Evolutionary conservation across 2,329 filamentous ascomycete species (phyloP), one percentile per base, ranked within the genome.

Genomic region (Bisporella sp.): DNA sequence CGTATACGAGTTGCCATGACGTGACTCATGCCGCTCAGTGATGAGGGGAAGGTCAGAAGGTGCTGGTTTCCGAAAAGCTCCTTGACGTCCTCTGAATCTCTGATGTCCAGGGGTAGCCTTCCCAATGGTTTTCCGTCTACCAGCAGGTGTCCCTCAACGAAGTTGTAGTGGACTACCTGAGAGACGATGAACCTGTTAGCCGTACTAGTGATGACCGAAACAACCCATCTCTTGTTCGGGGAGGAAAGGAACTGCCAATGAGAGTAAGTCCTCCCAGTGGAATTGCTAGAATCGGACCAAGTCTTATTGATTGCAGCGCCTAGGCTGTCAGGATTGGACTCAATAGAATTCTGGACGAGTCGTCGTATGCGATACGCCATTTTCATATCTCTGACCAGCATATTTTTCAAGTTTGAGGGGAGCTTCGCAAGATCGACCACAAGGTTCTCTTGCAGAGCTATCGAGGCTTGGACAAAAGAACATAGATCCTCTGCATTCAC

Each of bases 41-140:
- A 50, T 0, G 82, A 85, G 0, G 81, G 75, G 21, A 64, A 77
- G 0, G 74, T 76, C 1, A 73, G 69, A 0, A 84, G 69, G 30
- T 69, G 68, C 11, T 76, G 72, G 1, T 72, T 64, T 0, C 76
- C 76, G 57, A 87, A 84, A 0, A 87, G 68, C 3, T 73, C 67
- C 5, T 64, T 61, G 4, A 84, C 66, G 2, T 64, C 59, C 9
- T 54, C 45, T 0, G 72, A 68, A 4, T 75, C 59, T 13, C 70
- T 71, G 41, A 79, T 74, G 1, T 75, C 66, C 0, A 69, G 59
- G 0, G 83, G 82, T 0, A 86, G 68, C 11, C 74, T 77, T 1
- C 76, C 72, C 6, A 78, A 54, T 7, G 71, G 67, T 41, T 72
- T 59, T 0, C 73, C 73, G 49, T 79, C 66, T 6, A 80, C 64